phyloP scores from a whole-genome alignment of 2,329 filamentous ascomycete species.

The Fusarium globosum region DNA sequence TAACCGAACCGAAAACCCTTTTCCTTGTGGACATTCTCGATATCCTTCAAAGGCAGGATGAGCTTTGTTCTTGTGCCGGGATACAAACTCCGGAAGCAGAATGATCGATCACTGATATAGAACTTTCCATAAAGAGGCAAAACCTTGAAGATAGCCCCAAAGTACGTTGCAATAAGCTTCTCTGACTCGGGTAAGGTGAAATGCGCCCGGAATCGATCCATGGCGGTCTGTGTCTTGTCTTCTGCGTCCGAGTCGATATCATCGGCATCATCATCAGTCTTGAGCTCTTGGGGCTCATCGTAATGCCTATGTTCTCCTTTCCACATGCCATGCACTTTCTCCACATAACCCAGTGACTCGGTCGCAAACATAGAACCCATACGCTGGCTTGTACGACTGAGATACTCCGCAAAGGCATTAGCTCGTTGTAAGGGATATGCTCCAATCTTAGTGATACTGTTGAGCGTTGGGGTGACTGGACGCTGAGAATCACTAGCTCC shows the following conservation, averaged over 20 bases:
- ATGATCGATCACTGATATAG: constrained; percentile 86
- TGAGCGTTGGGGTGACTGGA: constrained; percentile 56
- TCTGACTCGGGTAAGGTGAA: constrained; percentile 90
- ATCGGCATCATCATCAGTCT: constrained; percentile 61
- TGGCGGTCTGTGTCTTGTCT: constrained; percentile 71
- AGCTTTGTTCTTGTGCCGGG: constrained; percentile 92
- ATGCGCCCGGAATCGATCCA: constrained; percentile 87
- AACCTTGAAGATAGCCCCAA: constrained; percentile 89
- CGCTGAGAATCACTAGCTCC: constrained; percentile 33
- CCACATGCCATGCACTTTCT: constrained; percentile 98
- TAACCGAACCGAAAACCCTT: constrained; percentile 95
- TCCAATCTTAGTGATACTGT: constrained; percentile 69
- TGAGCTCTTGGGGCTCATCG: constrained; percentile 67
- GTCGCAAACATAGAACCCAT: constrained; percentile 87
- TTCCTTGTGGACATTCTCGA: constrained; percentile 94
- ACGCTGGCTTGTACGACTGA: constrained; percentile 80
- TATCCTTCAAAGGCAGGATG: constrained; percentile 88
- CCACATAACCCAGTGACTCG: constrained; percentile 95
- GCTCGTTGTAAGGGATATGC: constrained; percentile 86
- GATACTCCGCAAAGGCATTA: constrained; percentile 82
- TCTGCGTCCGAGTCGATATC: constrained; percentile 68
- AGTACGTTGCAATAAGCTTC: constrained; percentile 88
- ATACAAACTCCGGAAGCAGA: constrained; percentile 93
- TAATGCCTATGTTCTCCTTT: constrained; percentile 92
- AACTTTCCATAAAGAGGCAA: constrained; percentile 95